Base-by-base conservation (phyloP, 108 stramenopile species). In the Skeletonema marinoi region DNA sequence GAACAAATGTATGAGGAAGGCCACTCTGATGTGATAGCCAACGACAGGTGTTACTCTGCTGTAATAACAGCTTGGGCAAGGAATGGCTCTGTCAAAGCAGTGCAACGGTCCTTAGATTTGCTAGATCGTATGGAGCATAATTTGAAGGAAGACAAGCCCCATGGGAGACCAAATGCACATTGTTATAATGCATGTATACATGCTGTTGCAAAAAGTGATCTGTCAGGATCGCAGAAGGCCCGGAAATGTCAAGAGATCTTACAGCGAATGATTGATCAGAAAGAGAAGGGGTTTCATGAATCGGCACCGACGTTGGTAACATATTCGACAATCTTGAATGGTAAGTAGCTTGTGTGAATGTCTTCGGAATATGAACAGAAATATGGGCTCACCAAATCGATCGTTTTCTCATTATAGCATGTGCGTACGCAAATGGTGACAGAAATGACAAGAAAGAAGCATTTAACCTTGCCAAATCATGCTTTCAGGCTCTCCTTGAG, bases 1-100 rank as follows among this genome's bases (percentile, higher is more conserved):
- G 88, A 90, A 74, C 63, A 48, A 51, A 73, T 90, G 0, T 63
- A 88, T 74, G 29, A 71, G 3, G 65, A 68, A 10, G 91, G 91
- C 3, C 73, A 60, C 58, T 65, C 79, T n/a, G 54, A 71, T 29
- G 74, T 74, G 19, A 56, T 75, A 9, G 74, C 80, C 1, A 75
- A 81, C 56, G 71, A 70, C 41, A 63, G 74, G 30, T 81, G 75
- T 32, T 87, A 87, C 61, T 89, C 89, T 33, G 87, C 89, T 60
- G 82, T 88, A 8, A 90, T 92, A 31, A 89, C 88, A 44, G 89
- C 92, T 4, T 90, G 89, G 88, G 89, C 88, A 19, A 66, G 89
- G 14, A 90, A 88, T 62, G 80, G 78, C 39, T 73, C 77, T 25
- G 66, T 73, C 14, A 74, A 88, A 64, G 74, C 88, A 11, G 82